These are phyloP conservation scores for Curvularia sp. DNA, from an alignment of 2,329 filamentous ascomycete genomes.

Conservation along the genomic window DNA sequence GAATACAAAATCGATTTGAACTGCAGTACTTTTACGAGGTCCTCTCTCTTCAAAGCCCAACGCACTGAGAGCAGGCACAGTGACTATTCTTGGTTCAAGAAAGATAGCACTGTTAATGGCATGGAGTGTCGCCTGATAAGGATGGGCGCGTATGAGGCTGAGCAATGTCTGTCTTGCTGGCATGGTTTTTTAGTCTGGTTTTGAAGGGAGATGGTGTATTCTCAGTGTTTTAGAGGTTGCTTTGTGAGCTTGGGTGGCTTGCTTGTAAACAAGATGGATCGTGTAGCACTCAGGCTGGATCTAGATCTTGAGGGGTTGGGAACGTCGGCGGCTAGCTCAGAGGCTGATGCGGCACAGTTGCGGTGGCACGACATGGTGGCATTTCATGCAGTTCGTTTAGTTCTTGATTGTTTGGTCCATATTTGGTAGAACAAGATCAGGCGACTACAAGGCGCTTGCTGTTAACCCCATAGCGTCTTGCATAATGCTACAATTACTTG, in stretches of 20 bases:
- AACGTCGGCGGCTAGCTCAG: background rate
- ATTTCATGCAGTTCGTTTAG: background rate
- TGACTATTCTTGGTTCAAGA: background rate
- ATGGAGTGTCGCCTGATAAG: background rate
- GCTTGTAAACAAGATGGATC: background rate
- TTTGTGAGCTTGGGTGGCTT: background rate
- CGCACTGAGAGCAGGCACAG: background rate
- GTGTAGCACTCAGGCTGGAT: background rate
- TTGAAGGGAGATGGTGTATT: background rate
- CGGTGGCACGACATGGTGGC: background rate
- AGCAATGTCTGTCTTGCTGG: background rate
- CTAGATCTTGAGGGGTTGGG: background rate
- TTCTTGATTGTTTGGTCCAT: background rate
- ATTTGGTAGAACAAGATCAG: too few relatives aligned
- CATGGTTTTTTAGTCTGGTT: background rate
- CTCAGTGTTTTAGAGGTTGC: too few relatives aligned
- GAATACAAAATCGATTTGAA: background rate
- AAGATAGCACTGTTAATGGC: background rate
- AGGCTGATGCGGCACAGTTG: conserved; percentile 1
- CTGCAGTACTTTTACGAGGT: background rate
- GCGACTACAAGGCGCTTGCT: background rate
- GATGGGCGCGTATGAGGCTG: background rate
- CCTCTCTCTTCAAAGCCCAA: conserved; percentile 3
- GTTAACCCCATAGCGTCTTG: background rate
- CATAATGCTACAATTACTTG: too few relatives aligned